phyloP scores from a whole-genome alignment of 768 basidiomycete genomes.

The Mycena epipterygia region DNA sequence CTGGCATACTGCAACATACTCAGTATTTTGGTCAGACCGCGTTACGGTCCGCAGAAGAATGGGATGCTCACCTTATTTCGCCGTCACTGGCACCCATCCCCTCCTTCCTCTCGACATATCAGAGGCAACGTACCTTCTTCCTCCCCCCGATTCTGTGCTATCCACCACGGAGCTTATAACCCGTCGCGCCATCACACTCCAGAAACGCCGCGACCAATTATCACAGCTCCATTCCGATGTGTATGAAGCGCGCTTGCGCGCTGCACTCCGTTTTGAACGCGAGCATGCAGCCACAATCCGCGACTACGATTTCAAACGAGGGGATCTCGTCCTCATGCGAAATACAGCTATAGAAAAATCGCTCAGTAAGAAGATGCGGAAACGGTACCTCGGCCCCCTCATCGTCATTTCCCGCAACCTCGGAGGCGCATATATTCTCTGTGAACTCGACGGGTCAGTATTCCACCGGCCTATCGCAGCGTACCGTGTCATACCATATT shows the following conservation, averaged over 20 bases:
- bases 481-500: constrained; percentile 44
- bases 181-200: constrained; percentile 38
- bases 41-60: constrained; percentile 31
- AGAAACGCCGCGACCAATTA: constrained; percentile 35
- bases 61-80: constrained; percentile 38
- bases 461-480: constrained; percentile 35
- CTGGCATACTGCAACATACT: constrained; percentile 26
- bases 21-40: constrained; percentile 40
- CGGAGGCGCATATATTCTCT: constrained; percentile 41
- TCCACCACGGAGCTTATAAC: constrained; percentile 42
- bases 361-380: constrained; percentile 43
- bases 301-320: constrained; percentile 45
- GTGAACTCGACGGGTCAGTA: constrained; percentile 14
- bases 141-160: constrained; percentile 29
- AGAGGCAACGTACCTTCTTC: no score
- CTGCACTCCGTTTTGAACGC: constrained; percentile 33
- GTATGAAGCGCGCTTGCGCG: constrained; percentile 25
- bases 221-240: constrained; percentile 18
- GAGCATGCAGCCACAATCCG: constrained; percentile 38
- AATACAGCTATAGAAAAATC: no score
- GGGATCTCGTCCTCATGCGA: no score
- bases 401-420: constrained; percentile 43
- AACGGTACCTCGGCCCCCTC: constrained; percentile 50
- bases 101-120: constrained; percentile 32
- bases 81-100: constrained; percentile 35